These are phyloP conservation scores for Lactifluus subvellereus DNA, from an alignment of 768 basidiomycete species.

Conservation along the genomic window DNA sequence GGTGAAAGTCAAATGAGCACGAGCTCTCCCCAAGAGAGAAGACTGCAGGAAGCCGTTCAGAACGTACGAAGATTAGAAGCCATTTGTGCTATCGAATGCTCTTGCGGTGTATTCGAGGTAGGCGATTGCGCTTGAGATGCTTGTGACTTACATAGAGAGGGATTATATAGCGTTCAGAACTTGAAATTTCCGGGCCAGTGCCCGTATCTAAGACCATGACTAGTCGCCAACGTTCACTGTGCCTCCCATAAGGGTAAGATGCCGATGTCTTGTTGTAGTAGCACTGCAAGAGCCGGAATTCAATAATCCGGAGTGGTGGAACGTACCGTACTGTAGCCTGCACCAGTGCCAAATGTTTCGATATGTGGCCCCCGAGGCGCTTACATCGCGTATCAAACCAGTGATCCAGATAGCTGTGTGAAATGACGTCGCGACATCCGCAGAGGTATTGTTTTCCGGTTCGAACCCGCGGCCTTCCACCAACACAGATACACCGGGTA, in stretches of 20 bases:
- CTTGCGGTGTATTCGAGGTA: background rate
- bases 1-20: background rate
- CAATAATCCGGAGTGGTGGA: background rate
- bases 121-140: background rate
- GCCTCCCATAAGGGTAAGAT: too few relatives aligned
- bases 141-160: background rate
- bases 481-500: background rate
- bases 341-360: background rate
- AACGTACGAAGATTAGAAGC: conserved; percentile 3
- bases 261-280: background rate
- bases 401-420: background rate
- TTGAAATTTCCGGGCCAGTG: background rate
- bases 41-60: background rate
- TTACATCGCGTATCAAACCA: background rate
- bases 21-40: background rate
- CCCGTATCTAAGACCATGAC: background rate
- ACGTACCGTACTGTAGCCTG: background rate
- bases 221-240: background rate
- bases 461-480: background rate
- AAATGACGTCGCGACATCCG: background rate
- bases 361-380: background rate
- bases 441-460: background rate
- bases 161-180: conserved; percentile 5
- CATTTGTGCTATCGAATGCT: background rate
- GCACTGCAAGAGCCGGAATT: background rate